Conservation (phyloP, 192 early-diverging fungal species). For the Coemansia nantahalensis region DNA sequence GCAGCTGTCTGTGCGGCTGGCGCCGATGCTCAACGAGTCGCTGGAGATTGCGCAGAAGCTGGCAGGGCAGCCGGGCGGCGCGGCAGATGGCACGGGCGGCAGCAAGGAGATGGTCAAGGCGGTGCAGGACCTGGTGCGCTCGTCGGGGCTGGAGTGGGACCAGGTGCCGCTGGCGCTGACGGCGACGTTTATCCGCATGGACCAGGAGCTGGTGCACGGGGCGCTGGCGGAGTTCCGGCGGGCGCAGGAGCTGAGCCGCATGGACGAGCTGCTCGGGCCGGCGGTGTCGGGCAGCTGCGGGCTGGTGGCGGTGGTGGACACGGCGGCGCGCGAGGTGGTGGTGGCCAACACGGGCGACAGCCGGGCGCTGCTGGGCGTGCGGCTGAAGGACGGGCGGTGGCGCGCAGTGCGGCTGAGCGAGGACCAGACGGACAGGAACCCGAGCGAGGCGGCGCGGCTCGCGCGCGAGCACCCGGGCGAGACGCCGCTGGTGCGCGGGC, state of each 20-base stretch:
- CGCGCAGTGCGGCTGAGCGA: conserved; percentile 57
- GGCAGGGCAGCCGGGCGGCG: too few species aligned
- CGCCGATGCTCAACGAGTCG: conserved; percentile 35
- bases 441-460: conserved; percentile 56
- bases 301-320: conserved; percentile 35
- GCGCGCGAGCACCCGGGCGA: conserved; percentile 72
- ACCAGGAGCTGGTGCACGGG: conserved; percentile 17
- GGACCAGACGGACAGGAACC: conserved; percentile 60
- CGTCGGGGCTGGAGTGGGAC: conserved; percentile 37
- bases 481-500: conserved; percentile 57
- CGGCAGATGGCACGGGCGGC: not conserved
- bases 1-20: conserved; percentile 31
- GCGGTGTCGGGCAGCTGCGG: conserved; percentile 44
- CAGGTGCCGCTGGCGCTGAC: conserved; percentile 22
- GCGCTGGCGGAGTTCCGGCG: conserved; percentile 25
- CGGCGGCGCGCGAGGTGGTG: conserved; percentile 23
- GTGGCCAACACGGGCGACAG: conserved; percentile 47
- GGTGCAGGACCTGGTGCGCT: conserved; percentile 16
- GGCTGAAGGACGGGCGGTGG: conserved; percentile 47
- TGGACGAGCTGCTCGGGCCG: conserved; percentile 36
- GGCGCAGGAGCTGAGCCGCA: conserved; percentile 11
- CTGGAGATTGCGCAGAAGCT: conserved; percentile 12
- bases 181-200: conserved; percentile 30
- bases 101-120: conserved; percentile 11
- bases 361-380: conserved; percentile 44